A percentile compares a stretch with the other conserved stretches of the same genome.
These are phyloP conservation scores for Yamadazyma scolyti DNA, from an alignment of 805 yeast genomes.

Conservation along the genomic window DNA sequence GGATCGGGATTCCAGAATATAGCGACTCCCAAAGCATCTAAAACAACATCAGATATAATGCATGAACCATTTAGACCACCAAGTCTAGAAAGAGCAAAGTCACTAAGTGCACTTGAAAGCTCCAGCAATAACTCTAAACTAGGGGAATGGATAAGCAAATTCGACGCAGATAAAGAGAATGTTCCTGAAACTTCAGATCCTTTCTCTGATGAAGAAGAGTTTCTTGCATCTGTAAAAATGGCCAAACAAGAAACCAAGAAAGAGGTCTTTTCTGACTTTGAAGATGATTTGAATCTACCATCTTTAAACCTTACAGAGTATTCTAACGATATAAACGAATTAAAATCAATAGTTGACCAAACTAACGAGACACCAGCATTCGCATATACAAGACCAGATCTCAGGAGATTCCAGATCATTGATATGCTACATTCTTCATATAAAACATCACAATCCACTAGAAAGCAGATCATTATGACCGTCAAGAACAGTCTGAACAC, in stretches of 20 bases:
- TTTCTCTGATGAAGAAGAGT: conserved; percentile 17
- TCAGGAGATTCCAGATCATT: conserved; percentile 47
- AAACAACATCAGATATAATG: conserved; percentile 30
- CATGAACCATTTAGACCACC: conserved; percentile 23
- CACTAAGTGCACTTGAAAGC: conserved; percentile 20
- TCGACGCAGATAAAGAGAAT: conserved; percentile 12
- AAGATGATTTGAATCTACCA: conserved; percentile 1
- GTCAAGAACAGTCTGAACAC: conserved; percentile 40
- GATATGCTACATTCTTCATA: conserved; percentile 27
- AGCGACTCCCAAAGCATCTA: conserved; percentile 33
- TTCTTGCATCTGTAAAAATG: conserved; percentile 4
- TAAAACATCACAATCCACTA: conserved; percentile 22
- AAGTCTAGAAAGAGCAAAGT: conserved; percentile 33
- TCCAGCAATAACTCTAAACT: conserved; percentile 9
- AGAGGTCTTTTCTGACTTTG: not conserved
- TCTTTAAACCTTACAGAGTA: too few species aligned
- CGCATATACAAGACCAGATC: conserved; percentile 43
- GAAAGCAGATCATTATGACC: conserved; percentile 51
- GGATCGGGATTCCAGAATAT: conserved; percentile 32
- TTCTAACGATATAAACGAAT: not conserved
- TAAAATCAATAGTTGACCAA: not conserved
- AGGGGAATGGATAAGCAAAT: conserved; percentile 29
- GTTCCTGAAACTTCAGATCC: conserved; percentile 12
- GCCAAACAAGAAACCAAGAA: not conserved
- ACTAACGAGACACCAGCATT: conserved; percentile 13